Evolutionary conservation across 176 grass and related monocot genomes (phyloP).

Genomic region (Hordeum vulgare): DNA sequence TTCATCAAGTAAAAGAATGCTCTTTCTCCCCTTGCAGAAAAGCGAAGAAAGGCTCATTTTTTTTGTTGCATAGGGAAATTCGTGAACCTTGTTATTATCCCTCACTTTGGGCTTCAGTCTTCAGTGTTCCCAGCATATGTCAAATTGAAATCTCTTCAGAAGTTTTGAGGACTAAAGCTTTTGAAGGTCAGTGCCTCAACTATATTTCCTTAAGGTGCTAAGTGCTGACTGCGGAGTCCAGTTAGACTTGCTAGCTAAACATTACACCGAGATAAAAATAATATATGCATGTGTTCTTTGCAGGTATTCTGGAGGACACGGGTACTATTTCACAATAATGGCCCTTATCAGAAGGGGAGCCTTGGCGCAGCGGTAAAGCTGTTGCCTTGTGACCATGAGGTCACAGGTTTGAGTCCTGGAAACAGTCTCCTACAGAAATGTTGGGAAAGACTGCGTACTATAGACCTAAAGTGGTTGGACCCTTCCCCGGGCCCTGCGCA

Average conservation of each 20-base stretch:
- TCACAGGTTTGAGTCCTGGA: too few relatives aligned
- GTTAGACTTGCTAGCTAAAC: background rate
- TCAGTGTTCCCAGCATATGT: background rate
- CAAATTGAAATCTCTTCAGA: background rate
- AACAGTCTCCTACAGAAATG: too few relatives aligned
- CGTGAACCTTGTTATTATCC: background rate
- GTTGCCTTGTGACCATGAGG: too few relatives aligned
- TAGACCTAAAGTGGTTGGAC: too few relatives aligned
- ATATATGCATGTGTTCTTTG: conserved; percentile 16
- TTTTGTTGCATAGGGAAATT: background rate
- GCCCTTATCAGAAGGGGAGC: too few relatives aligned
- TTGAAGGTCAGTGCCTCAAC: background rate
- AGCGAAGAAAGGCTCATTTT: background rate
- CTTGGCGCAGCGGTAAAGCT: too few relatives aligned
- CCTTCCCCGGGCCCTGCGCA: too few relatives aligned
- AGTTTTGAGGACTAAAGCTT: conserved; percentile 12
- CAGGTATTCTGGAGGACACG: conserved; percentile 7
- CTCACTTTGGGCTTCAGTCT: background rate
- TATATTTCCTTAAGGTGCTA: conserved; percentile 7
- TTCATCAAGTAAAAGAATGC: background rate
- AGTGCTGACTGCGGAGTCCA: background rate
- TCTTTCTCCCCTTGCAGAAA: background rate
- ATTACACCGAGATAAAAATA: background rate
- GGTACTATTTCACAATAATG: conserved; percentile 1
- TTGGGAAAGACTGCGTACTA: too few relatives aligned